These are phyloP conservation scores for Taphrina pruni DNA, from an alignment of 1,139 yeast genomes.

Conservation along the genomic window DNA sequence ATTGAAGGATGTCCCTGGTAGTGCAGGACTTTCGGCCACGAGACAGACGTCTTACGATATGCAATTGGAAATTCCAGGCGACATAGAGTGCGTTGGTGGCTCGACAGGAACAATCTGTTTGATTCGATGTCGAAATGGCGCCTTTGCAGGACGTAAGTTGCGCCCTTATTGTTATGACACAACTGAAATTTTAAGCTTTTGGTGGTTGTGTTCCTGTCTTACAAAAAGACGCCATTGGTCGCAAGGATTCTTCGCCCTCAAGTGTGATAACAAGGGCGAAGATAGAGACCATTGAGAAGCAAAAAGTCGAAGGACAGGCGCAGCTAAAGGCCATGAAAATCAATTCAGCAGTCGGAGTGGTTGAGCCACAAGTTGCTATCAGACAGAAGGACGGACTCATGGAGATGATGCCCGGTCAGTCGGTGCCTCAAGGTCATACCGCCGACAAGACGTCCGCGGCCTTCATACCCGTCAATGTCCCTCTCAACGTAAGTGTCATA, in stretches of 20 bases:
- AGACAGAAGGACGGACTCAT: conserved; percentile 40
- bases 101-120: conserved; percentile 32
- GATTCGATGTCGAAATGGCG: conserved; percentile 35
- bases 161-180: not conserved
- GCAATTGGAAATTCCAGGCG: conserved; percentile 26
- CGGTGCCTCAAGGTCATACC: conserved; percentile 34
- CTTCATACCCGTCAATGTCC: conserved; percentile 30
- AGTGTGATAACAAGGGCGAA: conserved; percentile 34
- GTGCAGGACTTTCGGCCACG: conserved; percentile 40
- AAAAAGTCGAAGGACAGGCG: conserved; percentile 34
- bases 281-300: conserved; percentile 33
- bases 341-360: conserved; percentile 26
- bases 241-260: conserved; percentile 26
- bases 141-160: conserved; percentile 36
- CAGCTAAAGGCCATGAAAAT: conserved; percentile 36
- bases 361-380: conserved; percentile 33
- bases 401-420: conserved; percentile 39
- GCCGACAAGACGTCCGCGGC: conserved; percentile 36
- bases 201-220: conserved; percentile 35
- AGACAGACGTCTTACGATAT: conserved; percentile 37
- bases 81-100: conserved; percentile 32
- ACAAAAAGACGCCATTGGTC: conserved; percentile 27
- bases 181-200: conserved; percentile 4
- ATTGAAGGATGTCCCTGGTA: conserved; percentile 34
- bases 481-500: conserved; percentile 16